phyloP scores from a whole-genome alignment of 371 early-diverging fungal genomes.

The Rhizopus stolonifer region DNA sequence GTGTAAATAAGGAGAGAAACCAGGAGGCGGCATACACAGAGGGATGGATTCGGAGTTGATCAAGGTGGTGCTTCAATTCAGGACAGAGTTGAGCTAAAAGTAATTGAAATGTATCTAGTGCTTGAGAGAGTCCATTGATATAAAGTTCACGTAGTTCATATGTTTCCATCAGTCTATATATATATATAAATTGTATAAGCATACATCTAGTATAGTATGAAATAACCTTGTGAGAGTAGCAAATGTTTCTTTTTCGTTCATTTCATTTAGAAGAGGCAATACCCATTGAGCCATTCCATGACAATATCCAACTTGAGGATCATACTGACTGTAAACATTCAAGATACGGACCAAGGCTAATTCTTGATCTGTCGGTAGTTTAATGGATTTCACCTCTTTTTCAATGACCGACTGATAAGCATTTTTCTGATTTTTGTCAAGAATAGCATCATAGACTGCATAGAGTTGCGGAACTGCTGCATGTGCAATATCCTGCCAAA shows the following conservation, averaged over 20 bases:
- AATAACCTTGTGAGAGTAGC: slow-evolving; percentile 74
- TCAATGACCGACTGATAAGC: slow-evolving; percentile 56
- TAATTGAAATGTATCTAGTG: slow-evolving; percentile 81
- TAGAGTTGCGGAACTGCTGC: slow-evolving; percentile 66
- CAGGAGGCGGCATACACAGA: slow-evolving; percentile 89
- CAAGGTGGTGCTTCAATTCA: slow-evolving; percentile 67
- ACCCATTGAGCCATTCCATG: slow-evolving; percentile 88
- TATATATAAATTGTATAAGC: too few relatives aligned
- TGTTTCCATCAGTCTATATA: slow-evolving; percentile 73
- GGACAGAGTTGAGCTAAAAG: slow-evolving; percentile 80
- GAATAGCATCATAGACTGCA: slow-evolving; percentile 59
- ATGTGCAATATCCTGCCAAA: slow-evolving; percentile 87
- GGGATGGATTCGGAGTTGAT: slow-evolving; percentile 67
- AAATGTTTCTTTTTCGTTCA: slow-evolving; percentile 91
- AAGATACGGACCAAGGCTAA: slow-evolving; percentile 68
- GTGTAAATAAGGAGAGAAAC: slow-evolving; percentile 92
- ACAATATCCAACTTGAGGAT: slow-evolving; percentile 90
- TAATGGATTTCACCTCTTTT: slow-evolving; percentile 63
- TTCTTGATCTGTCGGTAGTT: slow-evolving; percentile 24
- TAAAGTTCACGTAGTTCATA: slow-evolving; percentile 78
- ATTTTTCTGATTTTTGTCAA: not conserved
- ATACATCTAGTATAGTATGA: too few relatives aligned
- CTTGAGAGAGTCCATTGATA: slow-evolving; percentile 72
- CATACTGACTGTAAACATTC: slow-evolving; percentile 88
- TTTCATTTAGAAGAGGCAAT: slow-evolving; percentile 79